A percentile compares a stretch with the other conserved stretches of the same genome.
Evolutionary conservation across 441 rosid genomes (phyloP).

Genomic region (Gossypium lobatum): DNA sequence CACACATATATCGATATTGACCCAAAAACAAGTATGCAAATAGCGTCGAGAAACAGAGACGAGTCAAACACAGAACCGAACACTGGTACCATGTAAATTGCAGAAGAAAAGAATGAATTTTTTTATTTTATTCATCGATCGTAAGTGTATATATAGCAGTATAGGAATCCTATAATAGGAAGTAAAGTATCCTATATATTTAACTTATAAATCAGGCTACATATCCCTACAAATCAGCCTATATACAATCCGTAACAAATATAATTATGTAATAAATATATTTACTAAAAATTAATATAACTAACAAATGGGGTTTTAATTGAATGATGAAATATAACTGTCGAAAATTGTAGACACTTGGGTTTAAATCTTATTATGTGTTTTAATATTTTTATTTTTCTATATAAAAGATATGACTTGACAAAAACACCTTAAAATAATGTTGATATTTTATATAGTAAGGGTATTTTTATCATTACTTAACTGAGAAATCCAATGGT

Average conservation of each 20-base stretch:
- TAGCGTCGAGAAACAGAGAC: neutral
- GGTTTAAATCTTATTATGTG: neutral
- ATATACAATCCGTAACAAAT: neutral
- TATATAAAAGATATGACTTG: neutral
- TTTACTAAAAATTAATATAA: neutral
- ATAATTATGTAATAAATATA: neutral
- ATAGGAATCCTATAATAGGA: neutral
- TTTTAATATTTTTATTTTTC: neutral
- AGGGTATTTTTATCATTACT: neutral
- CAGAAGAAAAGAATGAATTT: neutral
- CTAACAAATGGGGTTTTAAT: neutral
- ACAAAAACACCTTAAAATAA: neutral
- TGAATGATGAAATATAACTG: neutral
- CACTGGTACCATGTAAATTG: neutral
- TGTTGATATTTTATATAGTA: neutral
- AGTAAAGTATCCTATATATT: neutral
- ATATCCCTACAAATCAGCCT: neutral
- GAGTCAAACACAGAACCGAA: neutral
- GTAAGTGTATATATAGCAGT: neutral
- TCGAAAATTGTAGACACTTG: neutral
- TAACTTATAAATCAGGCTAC: neutral
- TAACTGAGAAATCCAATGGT: neutral
- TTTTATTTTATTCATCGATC: neutral
- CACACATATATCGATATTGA: neutral
- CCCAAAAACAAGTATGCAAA: neutral